These are phyloP conservation scores for Magnusiomyces suaveolens DNA, from an alignment of 1,139 yeast species.

Conservation along the genomic window DNA sequence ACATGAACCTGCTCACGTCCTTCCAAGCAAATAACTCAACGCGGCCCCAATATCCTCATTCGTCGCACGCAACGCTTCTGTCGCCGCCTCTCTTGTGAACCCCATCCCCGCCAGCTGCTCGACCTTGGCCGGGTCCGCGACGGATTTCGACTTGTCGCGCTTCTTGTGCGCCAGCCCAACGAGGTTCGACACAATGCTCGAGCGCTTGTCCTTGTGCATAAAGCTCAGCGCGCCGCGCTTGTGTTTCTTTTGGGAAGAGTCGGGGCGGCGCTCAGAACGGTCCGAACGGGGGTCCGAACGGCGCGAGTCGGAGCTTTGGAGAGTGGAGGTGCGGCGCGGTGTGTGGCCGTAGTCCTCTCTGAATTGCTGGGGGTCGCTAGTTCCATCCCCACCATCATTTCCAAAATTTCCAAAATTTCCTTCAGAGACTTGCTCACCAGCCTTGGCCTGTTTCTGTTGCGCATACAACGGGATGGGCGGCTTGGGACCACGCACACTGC, in stretches of 20 bases:
- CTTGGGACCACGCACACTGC: background rate
- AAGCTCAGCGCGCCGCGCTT: background rate
- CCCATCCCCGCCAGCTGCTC: constrained; percentile 89
- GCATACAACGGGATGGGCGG: background rate
- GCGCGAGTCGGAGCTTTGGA: too few species aligned
- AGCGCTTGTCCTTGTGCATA: background rate
- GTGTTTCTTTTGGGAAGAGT: background rate
- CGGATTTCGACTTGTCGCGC: background rate
- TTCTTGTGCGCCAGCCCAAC: background rate
- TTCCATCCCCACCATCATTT: too few species aligned
- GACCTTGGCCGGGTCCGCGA: constrained; percentile 25
- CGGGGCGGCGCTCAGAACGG: too few species aligned
- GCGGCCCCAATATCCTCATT: constrained; percentile 77
- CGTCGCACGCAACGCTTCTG: constrained; percentile 56
- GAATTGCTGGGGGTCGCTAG: too few species aligned
- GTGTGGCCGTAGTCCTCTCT: background rate
- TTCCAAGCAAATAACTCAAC: constrained; percentile 55
- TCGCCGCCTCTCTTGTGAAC: constrained; percentile 55
- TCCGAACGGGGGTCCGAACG: too few species aligned
- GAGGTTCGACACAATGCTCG: background rate
- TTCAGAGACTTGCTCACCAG: too few species aligned
- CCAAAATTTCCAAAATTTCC: too few species aligned
- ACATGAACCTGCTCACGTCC: too few species aligned
- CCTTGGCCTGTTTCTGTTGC: background rate
- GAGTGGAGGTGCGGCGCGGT: background rate